phyloP scores from a whole-genome alignment of 2,329 filamentous ascomycete genomes.

The Clarireedia paspali region DNA sequence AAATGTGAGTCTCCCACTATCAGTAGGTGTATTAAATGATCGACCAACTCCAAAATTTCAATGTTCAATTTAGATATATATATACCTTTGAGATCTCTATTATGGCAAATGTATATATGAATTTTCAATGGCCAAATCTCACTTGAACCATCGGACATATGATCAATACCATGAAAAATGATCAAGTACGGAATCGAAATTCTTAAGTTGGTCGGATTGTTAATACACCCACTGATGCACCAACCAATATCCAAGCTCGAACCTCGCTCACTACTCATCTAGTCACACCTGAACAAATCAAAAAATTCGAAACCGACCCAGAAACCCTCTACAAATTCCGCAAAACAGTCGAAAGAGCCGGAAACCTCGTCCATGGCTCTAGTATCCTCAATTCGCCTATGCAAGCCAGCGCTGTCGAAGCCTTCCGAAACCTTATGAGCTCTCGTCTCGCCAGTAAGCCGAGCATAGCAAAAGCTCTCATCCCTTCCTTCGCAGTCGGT shows the following conservation, averaged over 20 bases:
- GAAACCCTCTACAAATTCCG: slow-evolving; percentile 34
- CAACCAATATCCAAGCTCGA: not conserved
- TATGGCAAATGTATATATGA: too few relatives aligned
- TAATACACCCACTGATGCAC: too few relatives aligned
- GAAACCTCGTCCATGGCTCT: slow-evolving; percentile 36
- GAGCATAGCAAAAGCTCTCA: slow-evolving; percentile 24
- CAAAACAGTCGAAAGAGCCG: slow-evolving; percentile 37
- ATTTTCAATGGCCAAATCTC: too few relatives aligned
- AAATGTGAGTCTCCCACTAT: slow-evolving; percentile 30
- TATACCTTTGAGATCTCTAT: too few relatives aligned
- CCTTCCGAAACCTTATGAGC: slow-evolving; percentile 34
- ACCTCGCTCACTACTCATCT: not conserved
- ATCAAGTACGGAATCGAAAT: too few relatives aligned
- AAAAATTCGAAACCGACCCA: slow-evolving; percentile 24
- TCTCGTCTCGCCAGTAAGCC: slow-evolving; percentile 35
- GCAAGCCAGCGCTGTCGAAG: slow-evolving; percentile 29
- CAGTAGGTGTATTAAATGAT: too few relatives aligned
- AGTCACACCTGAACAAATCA: not conserved
- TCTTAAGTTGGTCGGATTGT: too few relatives aligned
- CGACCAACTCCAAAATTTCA: too few relatives aligned
- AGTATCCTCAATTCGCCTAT: slow-evolving; percentile 33
- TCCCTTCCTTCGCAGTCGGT: slow-evolving; percentile 37
- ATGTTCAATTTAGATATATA: too few relatives aligned
- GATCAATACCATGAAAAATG: too few relatives aligned
- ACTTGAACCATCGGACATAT: too few relatives aligned